Percentiles rank a stretch among this genome's conserved stretches.
phyloP scores from a whole-genome alignment of 2,329 filamentous ascomycete species.

The Verruconis gallopava region DNA sequence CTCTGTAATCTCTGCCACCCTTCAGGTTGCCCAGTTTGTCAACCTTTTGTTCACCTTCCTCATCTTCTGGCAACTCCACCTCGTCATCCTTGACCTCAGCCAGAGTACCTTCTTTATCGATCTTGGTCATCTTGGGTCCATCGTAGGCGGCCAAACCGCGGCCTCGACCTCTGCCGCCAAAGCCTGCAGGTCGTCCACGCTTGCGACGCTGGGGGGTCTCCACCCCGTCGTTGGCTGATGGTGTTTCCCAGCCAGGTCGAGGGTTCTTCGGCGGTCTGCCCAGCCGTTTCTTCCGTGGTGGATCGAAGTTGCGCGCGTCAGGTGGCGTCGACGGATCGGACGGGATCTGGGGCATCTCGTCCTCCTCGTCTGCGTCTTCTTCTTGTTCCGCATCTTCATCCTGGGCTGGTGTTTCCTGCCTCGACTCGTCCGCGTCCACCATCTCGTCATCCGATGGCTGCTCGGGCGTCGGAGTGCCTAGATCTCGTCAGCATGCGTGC shows the following conservation, averaged over 20 bases:
- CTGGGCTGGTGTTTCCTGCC: slow-evolving; percentile 1
- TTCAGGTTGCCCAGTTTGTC: slow-evolving; percentile 75
- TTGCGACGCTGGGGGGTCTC: slow-evolving; percentile 37
- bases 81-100: slow-evolving; percentile 88
- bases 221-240: slow-evolving; percentile 29
- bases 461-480: slow-evolving; percentile 10
- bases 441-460: slow-evolving; percentile 10
- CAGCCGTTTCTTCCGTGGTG: slow-evolving; percentile 59
- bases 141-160: slow-evolving; percentile 58
- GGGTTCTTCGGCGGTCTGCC: slow-evolving; percentile 77
- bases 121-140: slow-evolving; percentile 18
- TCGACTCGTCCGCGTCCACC: slow-evolving; percentile 3
- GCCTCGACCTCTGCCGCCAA: slow-evolving; percentile 57
- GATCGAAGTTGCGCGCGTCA: slow-evolving; percentile 40
- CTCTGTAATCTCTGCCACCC: slow-evolving; percentile 82
- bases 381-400: slow-evolving; percentile 37
- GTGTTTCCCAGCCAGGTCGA: slow-evolving; percentile 60
- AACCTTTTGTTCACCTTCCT: slow-evolving; percentile 84
- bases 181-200: slow-evolving; percentile 33
- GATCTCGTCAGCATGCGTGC: too few species aligned
- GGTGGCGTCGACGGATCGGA: slow-evolving; percentile 29
- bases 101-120: slow-evolving; percentile 88
- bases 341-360: slow-evolving; percentile 22
- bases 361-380: slow-evolving; percentile 32
- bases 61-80: slow-evolving; percentile 73